Conservation (phyloP, 441 rosid species). For the Rhodomyrtus psidioides region DNA sequence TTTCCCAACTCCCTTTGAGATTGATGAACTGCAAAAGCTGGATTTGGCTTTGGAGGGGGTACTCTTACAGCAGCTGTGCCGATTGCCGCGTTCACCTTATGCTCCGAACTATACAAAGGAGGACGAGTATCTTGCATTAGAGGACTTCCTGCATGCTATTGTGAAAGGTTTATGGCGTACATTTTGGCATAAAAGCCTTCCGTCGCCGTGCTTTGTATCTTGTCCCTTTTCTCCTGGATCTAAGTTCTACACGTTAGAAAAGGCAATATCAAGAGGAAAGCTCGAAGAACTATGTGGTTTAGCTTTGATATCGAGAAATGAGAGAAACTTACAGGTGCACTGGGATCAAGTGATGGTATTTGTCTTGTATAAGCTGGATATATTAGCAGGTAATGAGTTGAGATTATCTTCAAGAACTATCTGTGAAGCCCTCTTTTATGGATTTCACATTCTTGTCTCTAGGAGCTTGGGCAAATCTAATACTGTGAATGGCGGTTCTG, state of each 20-base stretch:
- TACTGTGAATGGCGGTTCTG: constrained; percentile 21
- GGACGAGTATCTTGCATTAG: constrained; percentile 41
- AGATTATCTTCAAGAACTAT: constrained; percentile 35
- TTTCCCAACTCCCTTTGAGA: constrained; percentile 38
- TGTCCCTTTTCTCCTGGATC: constrained; percentile 42
- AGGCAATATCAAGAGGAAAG: constrained; percentile 47
- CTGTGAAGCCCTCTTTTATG: constrained; percentile 62
- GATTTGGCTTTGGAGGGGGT: constrained; percentile 67
- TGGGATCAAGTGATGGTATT: constrained; percentile 52
- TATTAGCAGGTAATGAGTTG: constrained; percentile 31
- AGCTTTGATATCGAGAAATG: constrained; percentile 36
- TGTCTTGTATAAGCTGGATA: constrained; percentile 33
- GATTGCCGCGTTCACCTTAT: constrained; percentile 45
- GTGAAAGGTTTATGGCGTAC: constrained; percentile 52
- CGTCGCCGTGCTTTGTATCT: constrained; percentile 38
- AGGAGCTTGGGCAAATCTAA: constrained; percentile 37
- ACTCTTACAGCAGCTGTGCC: constrained; percentile 47
- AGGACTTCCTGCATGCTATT: constrained; percentile 48
- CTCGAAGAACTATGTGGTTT: constrained; percentile 45
- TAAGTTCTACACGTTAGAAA: constrained; percentile 43
- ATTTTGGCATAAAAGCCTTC: constrained; percentile 51
- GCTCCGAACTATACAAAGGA: constrained; percentile 21
- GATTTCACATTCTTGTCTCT: constrained; percentile 44
- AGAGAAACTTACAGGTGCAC: constrained; percentile 26
- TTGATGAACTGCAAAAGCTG: constrained; percentile 42